Evolutionary conservation across 1,284 basidiomycete species (phyloP).

Genomic region (Vanrija sp.): DNA sequence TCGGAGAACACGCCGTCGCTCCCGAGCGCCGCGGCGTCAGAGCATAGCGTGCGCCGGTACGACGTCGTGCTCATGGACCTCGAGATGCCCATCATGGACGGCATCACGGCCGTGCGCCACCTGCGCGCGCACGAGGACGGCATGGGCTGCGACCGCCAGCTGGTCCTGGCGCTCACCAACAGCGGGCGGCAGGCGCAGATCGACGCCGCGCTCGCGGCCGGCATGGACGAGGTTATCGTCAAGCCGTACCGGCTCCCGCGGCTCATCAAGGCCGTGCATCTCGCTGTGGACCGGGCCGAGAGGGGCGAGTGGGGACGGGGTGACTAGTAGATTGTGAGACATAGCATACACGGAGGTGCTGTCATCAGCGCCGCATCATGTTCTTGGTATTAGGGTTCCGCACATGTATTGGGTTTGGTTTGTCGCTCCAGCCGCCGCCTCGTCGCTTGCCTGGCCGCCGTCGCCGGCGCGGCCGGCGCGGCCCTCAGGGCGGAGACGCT

Average conservation of each 20-base stretch:
- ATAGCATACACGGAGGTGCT: too few relatives aligned
- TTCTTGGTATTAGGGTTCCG: too few relatives aligned
- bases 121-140: slow-evolving; percentile 39
- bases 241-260: neutral
- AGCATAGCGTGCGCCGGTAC: slow-evolving; percentile 14
- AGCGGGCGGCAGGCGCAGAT: slow-evolving; percentile 41
- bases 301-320: too few relatives aligned
- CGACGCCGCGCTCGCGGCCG: slow-evolving; percentile 25
- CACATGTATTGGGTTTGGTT: too few relatives aligned
- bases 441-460: too few relatives aligned
- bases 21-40: neutral
- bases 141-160: slow-evolving; percentile 12
- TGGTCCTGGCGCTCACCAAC: slow-evolving; percentile 45
- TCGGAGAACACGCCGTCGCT: neutral
- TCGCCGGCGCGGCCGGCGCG: too few relatives aligned
- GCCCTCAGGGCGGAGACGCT: too few relatives aligned
- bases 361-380: too few relatives aligned
- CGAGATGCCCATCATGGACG: slow-evolving; percentile 46
- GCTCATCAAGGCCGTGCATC: too few relatives aligned
- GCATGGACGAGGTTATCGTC: slow-evolving; percentile 22
- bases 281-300: too few relatives aligned
- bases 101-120: slow-evolving; percentile 37
- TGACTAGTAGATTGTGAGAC: too few relatives aligned
- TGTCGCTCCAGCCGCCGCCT: too few relatives aligned
- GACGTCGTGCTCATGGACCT: slow-evolving; percentile 30